A percentile compares a stretch with the other conserved stretches of the same genome.
Conservation (phyloP, 2,329 filamentous ascomycete species). For the Ascosphaera pollenicola region DNA sequence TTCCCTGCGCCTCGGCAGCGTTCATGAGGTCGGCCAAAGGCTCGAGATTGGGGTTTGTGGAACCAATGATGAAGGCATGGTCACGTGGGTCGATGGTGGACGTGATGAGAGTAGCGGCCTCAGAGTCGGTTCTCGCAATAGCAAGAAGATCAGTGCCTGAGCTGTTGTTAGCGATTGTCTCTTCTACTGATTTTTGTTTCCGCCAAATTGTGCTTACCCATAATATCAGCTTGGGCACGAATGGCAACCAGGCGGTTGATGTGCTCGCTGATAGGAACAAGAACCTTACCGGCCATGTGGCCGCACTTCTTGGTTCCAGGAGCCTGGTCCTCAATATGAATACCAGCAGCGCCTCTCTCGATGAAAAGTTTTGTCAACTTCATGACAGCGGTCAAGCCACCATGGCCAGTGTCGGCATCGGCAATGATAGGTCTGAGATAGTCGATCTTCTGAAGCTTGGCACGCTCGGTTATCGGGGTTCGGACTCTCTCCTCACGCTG, state of each 20-base stretch:
- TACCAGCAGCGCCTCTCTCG: constrained; percentile 88
- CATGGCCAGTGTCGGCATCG: constrained; percentile 92
- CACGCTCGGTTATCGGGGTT: constrained; percentile 48
- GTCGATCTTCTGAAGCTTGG: constrained; percentile 58
- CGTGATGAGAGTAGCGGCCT: constrained; percentile 92
- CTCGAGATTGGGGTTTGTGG: constrained; percentile 65
- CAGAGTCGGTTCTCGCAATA: constrained; percentile 86
- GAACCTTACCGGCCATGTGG: constrained; percentile 96
- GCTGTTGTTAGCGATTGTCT: not conserved
- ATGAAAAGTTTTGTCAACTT: constrained; percentile 97
- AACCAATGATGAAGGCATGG: constrained; percentile 77
- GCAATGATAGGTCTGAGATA: constrained; percentile 92
- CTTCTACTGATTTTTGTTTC: too few species aligned
- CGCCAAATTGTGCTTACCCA: too few species aligned
- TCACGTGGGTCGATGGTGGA: constrained; percentile 91
- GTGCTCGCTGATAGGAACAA: constrained; percentile 92
- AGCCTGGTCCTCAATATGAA: constrained; percentile 97
- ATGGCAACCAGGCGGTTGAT: constrained; percentile 96
- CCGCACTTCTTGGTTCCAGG: constrained; percentile 99
- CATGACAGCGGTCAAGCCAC: constrained; percentile 96
- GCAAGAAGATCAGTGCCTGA: constrained; percentile 63
- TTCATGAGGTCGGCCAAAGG: constrained; percentile 82
- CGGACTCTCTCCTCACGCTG: constrained; percentile 85
- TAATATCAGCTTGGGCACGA: constrained; percentile 92
- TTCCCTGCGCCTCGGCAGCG: constrained; percentile 60